phyloP scores from a whole-genome alignment of 331 rosid genomes.

The Rhamnella rubrinervis region DNA sequence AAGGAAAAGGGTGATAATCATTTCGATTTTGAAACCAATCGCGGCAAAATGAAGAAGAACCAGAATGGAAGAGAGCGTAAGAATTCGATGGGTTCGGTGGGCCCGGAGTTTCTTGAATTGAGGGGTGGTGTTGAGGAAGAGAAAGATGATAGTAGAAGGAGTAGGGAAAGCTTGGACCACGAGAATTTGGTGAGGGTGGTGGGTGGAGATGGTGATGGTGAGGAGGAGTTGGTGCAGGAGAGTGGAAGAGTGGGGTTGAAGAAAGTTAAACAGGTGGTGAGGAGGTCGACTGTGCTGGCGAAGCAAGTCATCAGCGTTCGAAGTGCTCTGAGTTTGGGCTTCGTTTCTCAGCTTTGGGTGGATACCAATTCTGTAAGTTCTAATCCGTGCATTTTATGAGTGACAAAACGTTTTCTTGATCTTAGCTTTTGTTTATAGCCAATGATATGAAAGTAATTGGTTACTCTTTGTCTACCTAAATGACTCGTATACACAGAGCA shows the following conservation, averaged over 20 bases:
- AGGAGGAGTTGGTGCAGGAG: constrained; percentile 34
- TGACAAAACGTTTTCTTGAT: background rate
- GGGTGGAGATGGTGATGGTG: constrained; percentile 35
- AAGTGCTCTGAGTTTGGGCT: constrained; percentile 83
- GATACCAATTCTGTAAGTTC: constrained; percentile 71
- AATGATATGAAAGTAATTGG: too few relatives aligned
- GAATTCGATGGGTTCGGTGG: constrained; percentile 20
- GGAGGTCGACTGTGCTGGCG: constrained; percentile 67
- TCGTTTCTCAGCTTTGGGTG: constrained; percentile 96
- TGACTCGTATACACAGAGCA: too few relatives aligned
- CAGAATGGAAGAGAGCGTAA: constrained; percentile 10
- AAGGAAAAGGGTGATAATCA: constrained; percentile 34
- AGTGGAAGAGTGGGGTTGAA: constrained; percentile 43
- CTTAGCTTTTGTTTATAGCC: background rate
- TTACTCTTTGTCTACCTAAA: too few relatives aligned
- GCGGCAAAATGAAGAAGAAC: constrained; percentile 11
- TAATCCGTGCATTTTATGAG: background rate
- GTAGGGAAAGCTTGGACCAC: constrained; percentile 15
- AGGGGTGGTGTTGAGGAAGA: constrained; percentile 15
- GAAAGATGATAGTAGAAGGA: constrained; percentile 7
- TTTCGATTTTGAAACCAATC: constrained; percentile 29
- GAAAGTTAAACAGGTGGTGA: constrained; percentile 55
- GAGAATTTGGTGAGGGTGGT: constrained; percentile 42
- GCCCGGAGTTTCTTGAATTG: constrained; percentile 24
- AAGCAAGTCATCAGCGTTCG: constrained; percentile 72